A percentile compares a stretch with the other conserved stretches of the same genome.
Conservation (phyloP, 441 rosid genomes). For the Hura crepitans region DNA sequence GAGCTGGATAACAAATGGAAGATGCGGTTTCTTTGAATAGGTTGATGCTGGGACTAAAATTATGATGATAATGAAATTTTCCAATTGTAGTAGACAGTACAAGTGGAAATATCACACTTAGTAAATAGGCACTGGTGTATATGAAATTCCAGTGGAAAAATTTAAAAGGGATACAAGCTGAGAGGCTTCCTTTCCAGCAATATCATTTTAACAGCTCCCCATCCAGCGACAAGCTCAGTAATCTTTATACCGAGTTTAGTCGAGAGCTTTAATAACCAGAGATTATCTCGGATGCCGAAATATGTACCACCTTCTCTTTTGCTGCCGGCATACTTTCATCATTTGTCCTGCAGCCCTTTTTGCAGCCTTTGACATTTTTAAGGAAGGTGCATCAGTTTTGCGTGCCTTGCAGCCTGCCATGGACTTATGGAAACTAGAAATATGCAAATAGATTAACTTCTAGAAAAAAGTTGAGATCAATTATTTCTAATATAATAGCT, state of each 20-base stretch:
- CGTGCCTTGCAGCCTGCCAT: slow-evolving; percentile 3
- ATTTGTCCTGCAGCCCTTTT: slow-evolving; percentile 1
- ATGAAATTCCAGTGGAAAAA: neutral
- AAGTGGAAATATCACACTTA: neutral
- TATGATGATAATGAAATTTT: slow-evolving; percentile 9
- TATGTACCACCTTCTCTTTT: slow-evolving; percentile 13
- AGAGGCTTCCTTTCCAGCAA: slow-evolving; percentile 15
- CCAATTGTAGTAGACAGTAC: slow-evolving; percentile 13
- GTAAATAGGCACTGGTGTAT: neutral
- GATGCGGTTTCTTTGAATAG: neutral
- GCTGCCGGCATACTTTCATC: slow-evolving; percentile 17
- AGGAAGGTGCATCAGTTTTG: slow-evolving; percentile 11
- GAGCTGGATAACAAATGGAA: neutral
- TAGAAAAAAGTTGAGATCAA: neutral
- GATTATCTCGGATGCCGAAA: slow-evolving; percentile 1
- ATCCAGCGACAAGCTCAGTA: slow-evolving; percentile 13
- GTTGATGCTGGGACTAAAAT: too few species aligned
- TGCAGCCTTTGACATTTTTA: neutral
- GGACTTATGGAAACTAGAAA: slow-evolving; percentile 20
- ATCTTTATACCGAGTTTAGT: slow-evolving; percentile 26
- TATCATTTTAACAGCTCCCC: slow-evolving; percentile 19
- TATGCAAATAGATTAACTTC: slow-evolving; percentile 8
- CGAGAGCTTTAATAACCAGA: slow-evolving; percentile 13
- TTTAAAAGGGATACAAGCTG: slow-evolving; percentile 12
- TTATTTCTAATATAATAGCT: neutral